These are phyloP conservation scores for Botrytis cinerea DNA, from an alignment of 2,329 filamentous ascomycete genomes.

Conservation along the genomic window DNA sequence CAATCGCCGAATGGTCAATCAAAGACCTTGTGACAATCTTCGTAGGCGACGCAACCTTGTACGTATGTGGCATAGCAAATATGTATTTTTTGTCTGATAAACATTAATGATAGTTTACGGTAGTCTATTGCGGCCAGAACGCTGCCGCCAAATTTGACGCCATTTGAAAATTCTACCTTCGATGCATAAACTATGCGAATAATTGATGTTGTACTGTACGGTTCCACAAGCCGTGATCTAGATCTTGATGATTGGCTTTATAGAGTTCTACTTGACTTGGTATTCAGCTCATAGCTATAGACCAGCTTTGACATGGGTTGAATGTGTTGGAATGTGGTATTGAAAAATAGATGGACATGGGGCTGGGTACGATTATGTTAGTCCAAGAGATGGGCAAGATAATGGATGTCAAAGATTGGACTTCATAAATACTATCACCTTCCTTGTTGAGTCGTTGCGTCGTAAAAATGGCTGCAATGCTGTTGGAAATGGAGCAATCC, in stretches of 20 bases:
- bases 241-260: background rate
- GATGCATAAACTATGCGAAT: background rate
- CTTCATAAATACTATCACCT: background rate
- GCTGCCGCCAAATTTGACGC: background rate
- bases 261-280: fast-evolving
- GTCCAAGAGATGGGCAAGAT: background rate
- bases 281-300: background rate
- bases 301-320: background rate
- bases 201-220: background rate
- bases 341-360: background rate
- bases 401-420: background rate
- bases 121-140: background rate
- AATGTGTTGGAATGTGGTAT: background rate
- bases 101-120: background rate
- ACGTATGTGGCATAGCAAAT: background rate
- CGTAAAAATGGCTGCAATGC: background rate
- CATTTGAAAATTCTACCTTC: background rate
- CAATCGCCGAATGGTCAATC: background rate
- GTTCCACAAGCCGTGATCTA: background rate
- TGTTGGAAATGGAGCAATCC: background rate
- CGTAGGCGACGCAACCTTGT: background rate
- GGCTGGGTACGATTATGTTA: background rate
- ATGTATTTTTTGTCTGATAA: background rate
- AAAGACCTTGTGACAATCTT: background rate
- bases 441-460: background rate